Percentiles rank a stretch among this genome's conserved stretches.
phyloP scores from a whole-genome alignment of 306 rosid species.

The Abrus precatorius region DNA sequence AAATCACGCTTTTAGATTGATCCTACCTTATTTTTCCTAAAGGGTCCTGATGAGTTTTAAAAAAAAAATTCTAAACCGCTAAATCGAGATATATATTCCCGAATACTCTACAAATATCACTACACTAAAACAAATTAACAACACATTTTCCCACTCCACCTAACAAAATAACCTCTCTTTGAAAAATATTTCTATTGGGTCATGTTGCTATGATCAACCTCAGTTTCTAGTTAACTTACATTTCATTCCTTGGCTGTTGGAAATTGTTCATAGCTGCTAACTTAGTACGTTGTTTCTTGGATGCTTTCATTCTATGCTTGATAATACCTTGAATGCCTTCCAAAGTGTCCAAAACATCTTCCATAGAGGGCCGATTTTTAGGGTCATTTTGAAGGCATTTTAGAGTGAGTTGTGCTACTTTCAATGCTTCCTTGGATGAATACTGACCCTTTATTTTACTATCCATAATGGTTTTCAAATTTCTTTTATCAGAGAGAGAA shows the following conservation, averaged over 20 bases:
- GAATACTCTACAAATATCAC: too few species aligned
- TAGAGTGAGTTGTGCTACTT: conserved; percentile 62
- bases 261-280: conserved; percentile 13
- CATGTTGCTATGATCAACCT: not conserved
- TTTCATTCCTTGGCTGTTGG: conserved; percentile 4
- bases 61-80: too few species aligned
- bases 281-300: conserved; percentile 27
- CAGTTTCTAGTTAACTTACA: not conserved
- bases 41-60: too few species aligned
- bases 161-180: too few species aligned
- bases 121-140: too few species aligned
- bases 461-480: conserved; percentile 68
- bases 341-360: conserved; percentile 69
- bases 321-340: conserved; percentile 63
- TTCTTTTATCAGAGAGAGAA: conserved; percentile 54
- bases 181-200: not conserved
- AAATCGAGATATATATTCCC: too few species aligned
- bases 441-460: conserved; percentile 72
- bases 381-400: conserved; percentile 73
- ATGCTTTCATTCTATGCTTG: conserved; percentile 47
- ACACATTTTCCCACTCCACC: too few species aligned
- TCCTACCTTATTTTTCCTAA: too few species aligned
- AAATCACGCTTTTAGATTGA: too few species aligned
- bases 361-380: conserved; percentile 80
- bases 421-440: conserved; percentile 62